Evolutionary conservation across 2,329 filamentous ascomycete species (phyloP).

Genomic region (Pyrenophora graminea): DNA sequence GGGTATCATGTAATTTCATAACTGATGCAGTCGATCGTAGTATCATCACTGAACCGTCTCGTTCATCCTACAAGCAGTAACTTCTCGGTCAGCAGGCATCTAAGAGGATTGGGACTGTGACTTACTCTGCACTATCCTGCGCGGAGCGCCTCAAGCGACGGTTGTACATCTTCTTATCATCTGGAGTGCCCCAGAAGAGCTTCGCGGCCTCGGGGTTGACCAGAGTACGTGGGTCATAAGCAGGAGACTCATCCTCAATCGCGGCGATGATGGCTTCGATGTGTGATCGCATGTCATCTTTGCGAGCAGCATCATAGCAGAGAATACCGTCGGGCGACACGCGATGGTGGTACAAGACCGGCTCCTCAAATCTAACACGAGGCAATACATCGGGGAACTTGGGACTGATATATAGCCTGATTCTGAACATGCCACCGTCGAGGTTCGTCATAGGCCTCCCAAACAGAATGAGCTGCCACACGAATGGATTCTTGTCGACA

Average conservation of each 20-base stretch:
- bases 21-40: slow-evolving; percentile 28
- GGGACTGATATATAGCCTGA: slow-evolving; percentile 78
- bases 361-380: slow-evolving; percentile 77
- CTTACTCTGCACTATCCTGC: slow-evolving; percentile 57
- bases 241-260: slow-evolving; percentile 84
- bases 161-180: slow-evolving; percentile 84
- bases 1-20: slow-evolving; percentile 39
- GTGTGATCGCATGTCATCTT: slow-evolving; percentile 79
- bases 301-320: slow-evolving; percentile 72
- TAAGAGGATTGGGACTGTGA: background rate
- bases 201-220: slow-evolving; percentile 85
- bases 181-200: slow-evolving; percentile 80
- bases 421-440: slow-evolving; percentile 82
- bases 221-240: slow-evolving; percentile 86
- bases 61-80: slow-evolving; percentile 29
- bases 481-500: slow-evolving; percentile 81
- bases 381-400: slow-evolving; percentile 88
- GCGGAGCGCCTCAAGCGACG: slow-evolving; percentile 78
- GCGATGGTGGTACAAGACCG: slow-evolving; percentile 79
- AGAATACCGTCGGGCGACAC: slow-evolving; percentile 79
- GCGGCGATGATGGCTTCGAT: slow-evolving; percentile 80
- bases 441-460: slow-evolving; percentile 91
- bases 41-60: slow-evolving; percentile 7
- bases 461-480: slow-evolving; percentile 88
- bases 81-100: slow-evolving; percentile 10